Conservation (phyloP, 2,329 filamentous ascomycete genomes). For the Onygenales sp. region DNA sequence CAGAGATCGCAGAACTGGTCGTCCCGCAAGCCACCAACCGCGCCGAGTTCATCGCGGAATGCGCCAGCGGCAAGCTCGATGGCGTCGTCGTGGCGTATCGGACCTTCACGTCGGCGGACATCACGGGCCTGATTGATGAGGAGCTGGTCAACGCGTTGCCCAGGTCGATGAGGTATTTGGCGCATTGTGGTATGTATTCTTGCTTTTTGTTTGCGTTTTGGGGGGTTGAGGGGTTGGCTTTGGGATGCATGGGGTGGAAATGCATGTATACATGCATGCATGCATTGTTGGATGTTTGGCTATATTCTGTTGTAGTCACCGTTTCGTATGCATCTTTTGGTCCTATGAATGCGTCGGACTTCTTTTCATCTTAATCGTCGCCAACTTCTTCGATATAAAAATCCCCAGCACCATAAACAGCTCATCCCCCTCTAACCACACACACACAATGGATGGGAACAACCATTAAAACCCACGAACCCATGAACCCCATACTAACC, state of each 20-base stretch:
- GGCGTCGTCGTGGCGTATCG: slow-evolving; percentile 58
- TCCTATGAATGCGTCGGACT: no score
- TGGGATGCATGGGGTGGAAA: neutral
- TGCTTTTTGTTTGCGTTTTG: neutral
- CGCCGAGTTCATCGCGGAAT: slow-evolving; percentile 60
- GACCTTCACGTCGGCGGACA: slow-evolving; percentile 54
- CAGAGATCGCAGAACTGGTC: slow-evolving; percentile 54
- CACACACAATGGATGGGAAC: no score
- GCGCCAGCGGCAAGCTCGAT: slow-evolving; percentile 54
- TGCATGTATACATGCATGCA: neutral
- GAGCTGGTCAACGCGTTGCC: slow-evolving; percentile 52
- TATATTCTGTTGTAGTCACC: no score
- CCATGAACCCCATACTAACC: no score
- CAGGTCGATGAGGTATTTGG: slow-evolving; percentile 27
- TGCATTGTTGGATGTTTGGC: no score
- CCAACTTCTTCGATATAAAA: no score
- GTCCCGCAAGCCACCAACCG: slow-evolving; percentile 52
- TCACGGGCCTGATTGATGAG: slow-evolving; percentile 62
- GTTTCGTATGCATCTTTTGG: no score
- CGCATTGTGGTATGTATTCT: slow-evolving; percentile 28
- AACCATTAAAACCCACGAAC: no score
- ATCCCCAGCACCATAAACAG: no score
- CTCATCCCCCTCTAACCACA: no score
- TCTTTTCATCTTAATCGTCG: no score
- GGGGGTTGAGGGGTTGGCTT: no score